Evolutionary conservation across 176 grass and related monocot genomes (phyloP).

Genomic region (Pharus latifolius): DNA sequence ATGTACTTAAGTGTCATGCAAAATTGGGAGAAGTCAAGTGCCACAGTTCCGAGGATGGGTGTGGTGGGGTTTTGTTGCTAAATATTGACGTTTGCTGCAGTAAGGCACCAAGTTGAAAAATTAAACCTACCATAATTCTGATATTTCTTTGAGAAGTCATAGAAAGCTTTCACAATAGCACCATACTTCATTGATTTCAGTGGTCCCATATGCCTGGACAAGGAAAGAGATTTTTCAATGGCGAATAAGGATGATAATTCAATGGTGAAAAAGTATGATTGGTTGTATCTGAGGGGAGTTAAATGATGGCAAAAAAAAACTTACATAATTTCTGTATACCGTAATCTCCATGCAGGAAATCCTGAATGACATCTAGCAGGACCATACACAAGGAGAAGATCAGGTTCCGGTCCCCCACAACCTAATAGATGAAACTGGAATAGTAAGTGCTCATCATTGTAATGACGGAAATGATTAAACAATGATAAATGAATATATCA

Average conservation of each 20-base stretch:
- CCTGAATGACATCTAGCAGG: slow-evolving; percentile 83
- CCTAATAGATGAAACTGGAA: slow-evolving; percentile 35
- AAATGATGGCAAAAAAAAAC: slow-evolving; percentile 3
- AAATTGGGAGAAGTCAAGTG: no score
- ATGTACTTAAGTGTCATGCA: no score
- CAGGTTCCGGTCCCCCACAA: slow-evolving; percentile 72
- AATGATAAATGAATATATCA: slow-evolving; percentile 6
- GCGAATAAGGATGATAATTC: not conserved
- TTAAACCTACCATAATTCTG: slow-evolving; percentile 70
- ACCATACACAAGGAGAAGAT: slow-evolving; percentile 84
- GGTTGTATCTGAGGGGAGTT: no score
- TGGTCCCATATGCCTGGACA: slow-evolving; percentile 79
- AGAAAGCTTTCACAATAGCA: slow-evolving; percentile 61
- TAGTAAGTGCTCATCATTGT: not conserved
- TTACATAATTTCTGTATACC: slow-evolving; percentile 96
- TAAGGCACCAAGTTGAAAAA: not conserved
- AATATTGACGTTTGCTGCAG: no score
- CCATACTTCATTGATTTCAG: slow-evolving; percentile 67
- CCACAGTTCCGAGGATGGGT: no score
- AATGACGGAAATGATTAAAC: slow-evolving; percentile 3
- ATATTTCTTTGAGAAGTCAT: slow-evolving; percentile 84
- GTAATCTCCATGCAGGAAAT: slow-evolving; percentile 92
- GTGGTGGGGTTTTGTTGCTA: no score
- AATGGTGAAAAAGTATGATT: not conserved
- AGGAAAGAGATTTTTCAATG: not conserved